These are phyloP conservation scores for Annulohypoxylon truncatum DNA, from an alignment of 2,329 filamentous ascomycete genomes.

Conservation along the genomic window DNA sequence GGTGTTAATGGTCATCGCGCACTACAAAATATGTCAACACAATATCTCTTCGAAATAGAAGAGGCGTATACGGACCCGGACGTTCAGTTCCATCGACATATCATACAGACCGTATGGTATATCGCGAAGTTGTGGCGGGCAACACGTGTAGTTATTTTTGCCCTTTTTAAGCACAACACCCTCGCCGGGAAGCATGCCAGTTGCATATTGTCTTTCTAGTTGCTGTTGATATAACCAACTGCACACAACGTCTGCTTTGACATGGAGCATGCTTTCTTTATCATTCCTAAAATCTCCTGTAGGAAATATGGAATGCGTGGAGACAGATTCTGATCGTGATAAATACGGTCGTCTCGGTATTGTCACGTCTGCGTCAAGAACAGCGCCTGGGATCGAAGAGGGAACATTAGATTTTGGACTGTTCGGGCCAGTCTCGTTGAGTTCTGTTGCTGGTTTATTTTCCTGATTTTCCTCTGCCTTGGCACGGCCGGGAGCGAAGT, in stretches of 20 bases:
- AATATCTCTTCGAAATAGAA: not conserved
- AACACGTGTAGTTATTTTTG: slow-evolving; percentile 54
- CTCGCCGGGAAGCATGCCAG: slow-evolving; percentile 53
- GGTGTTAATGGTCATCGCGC: slow-evolving; percentile 75
- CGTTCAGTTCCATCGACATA: slow-evolving; percentile 54
- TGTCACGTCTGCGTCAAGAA: slow-evolving; percentile 40
- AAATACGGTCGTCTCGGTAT: slow-evolving; percentile 36
- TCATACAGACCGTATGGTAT: slow-evolving; percentile 52
- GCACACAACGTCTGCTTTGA: slow-evolving; percentile 71
- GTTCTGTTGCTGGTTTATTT: slow-evolving; percentile 38
- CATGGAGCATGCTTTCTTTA: slow-evolving; percentile 60
- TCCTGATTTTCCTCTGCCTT: slow-evolving; percentile 41
- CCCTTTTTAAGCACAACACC: slow-evolving; percentile 56
- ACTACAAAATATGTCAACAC: slow-evolving; percentile 54
- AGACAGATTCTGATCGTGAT: slow-evolving; percentile 38
- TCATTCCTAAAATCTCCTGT: slow-evolving; percentile 56
- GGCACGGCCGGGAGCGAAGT: slow-evolving; percentile 49
- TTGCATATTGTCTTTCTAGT: slow-evolving; percentile 60
- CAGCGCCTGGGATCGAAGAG: slow-evolving; percentile 23
- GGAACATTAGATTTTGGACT: slow-evolving; percentile 17
- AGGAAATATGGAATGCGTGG: slow-evolving; percentile 52
- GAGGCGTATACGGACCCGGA: slow-evolving; percentile 49
- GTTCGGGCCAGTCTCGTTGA: slow-evolving; percentile 34
- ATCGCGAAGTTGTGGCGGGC: slow-evolving; percentile 53
- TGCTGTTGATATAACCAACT: slow-evolving; percentile 73